Percentiles rank a stretch among this genome's conserved stretches.
phyloP scores from a whole-genome alignment of 78 protist species.

The Salpingoeca rosetta region DNA sequence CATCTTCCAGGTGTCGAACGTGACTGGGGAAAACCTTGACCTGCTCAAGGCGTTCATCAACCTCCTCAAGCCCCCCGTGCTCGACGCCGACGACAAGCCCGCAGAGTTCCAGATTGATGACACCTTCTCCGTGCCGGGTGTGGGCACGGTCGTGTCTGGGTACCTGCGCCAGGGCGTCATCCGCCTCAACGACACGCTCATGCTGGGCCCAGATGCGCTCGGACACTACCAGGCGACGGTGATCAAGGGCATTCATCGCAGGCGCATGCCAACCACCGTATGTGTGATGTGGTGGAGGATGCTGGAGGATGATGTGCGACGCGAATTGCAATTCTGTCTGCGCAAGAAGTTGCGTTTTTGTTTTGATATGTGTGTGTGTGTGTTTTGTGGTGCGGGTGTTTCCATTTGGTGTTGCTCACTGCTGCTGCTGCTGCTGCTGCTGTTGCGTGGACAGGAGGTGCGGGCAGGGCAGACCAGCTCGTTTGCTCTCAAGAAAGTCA shows the following conservation, averaged over 20 bases:
- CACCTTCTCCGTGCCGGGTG: conserved; percentile 62
- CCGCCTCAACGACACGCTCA: conserved; percentile 35
- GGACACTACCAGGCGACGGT: conserved; percentile 56
- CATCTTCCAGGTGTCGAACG: conserved; percentile 68
- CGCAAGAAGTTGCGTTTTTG: too few species aligned
- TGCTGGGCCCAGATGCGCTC: conserved; percentile 72
- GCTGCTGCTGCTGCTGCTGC: too few species aligned
- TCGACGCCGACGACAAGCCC: conserved; percentile 40
- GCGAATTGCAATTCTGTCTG: too few species aligned
- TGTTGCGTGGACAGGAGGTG: conserved; percentile 35
- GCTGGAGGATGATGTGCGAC: too few species aligned
- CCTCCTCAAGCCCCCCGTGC: conserved; percentile 58
- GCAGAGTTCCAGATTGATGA: conserved; percentile 50
- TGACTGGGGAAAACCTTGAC: conserved; percentile 73
- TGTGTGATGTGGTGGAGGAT: not conserved
- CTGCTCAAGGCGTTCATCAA: conserved; percentile 63
- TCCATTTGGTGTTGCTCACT: too few species aligned
- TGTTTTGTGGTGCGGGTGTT: too few species aligned
- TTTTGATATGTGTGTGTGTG: too few species aligned
- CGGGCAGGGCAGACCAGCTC: conserved; percentile 69
- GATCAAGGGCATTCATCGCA: conserved; percentile 49
- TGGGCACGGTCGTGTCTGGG: conserved; percentile 84
- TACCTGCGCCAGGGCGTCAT: conserved; percentile 61
- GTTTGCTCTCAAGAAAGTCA: conserved; percentile 67
- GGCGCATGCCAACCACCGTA: not conserved